Evolutionary conservation across 345 rosid species (phyloP), one percentile per base, ranked within the genome.

Genomic region (Triadica sebifera): DNA sequence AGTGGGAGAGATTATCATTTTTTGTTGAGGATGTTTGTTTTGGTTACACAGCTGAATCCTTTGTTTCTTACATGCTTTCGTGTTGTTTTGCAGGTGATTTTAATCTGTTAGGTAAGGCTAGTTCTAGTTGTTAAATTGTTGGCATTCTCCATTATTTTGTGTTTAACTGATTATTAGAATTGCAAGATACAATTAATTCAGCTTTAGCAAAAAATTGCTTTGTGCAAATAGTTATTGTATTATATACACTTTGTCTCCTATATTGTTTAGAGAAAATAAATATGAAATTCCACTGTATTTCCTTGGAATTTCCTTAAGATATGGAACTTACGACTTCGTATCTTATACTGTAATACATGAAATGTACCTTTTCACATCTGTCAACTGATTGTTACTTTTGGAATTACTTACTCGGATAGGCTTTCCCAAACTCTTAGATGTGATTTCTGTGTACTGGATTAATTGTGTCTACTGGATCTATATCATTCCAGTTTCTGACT

Each of bases 401-500:
- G 39, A 59, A 59, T 55, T 66, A 64, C 52, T 47, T 45, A 52
- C 49, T 13, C 47, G 3, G 5, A 55, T 57, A 62, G 52, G 51
- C 41, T 69, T 53, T 61, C 61, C 19, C 57, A 29, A 38, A 34
- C 5, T 66, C 49, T 24, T 39, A 47, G 47, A 22, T 12, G 19
- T 37, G 15, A 59, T 25, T 16, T 22, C 6, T 25, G 43, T 43
- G 3, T 4, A 12, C 5, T 59, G 3, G 34, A 20, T 63, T 67
- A 16, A 75, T 52, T 55, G 55, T 12, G 75, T 20, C 37, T 34
- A 3, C 56, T 17, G 67, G 20, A 60, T 39, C 16, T 65, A 45
- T 46, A n/a, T 11, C 12, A 20, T 17, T 52, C 76, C 67, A 46
- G 45, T 73, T 58, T 43, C 29, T 73, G 78, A 65, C 25, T 63